phyloP scores from a whole-genome alignment of 495 filamentous ascomycete genomes.

The Clavariopsis aquatica region DNA sequence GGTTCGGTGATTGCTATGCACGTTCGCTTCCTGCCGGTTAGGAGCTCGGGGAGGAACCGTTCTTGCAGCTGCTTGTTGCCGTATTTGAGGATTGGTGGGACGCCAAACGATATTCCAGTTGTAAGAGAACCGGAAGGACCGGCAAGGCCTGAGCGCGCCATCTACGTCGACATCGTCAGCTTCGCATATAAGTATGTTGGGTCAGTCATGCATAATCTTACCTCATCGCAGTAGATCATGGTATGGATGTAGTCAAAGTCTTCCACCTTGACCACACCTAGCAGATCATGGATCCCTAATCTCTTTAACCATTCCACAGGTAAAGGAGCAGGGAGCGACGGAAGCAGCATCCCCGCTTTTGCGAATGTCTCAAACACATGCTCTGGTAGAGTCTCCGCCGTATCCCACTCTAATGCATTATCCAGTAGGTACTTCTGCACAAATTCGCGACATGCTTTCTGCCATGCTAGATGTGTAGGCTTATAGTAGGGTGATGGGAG shows the following conservation, averaged over 20 bases:
- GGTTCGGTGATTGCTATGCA: slow-evolving; percentile 84
- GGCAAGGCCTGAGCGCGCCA: slow-evolving; percentile 63
- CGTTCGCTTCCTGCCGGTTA: slow-evolving; percentile 63
- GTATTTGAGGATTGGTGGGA: slow-evolving; percentile 71
- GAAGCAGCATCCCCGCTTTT: slow-evolving; percentile 53
- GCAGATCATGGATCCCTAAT: slow-evolving; percentile 63
- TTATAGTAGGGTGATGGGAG: slow-evolving; percentile 73
- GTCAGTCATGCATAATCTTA: slow-evolving; percentile 23
- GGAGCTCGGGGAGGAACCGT: slow-evolving; percentile 62
- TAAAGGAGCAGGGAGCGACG: slow-evolving; percentile 65
- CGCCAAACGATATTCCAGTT: slow-evolving; percentile 69
- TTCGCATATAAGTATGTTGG: not conserved
- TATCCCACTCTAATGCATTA: slow-evolving; percentile 68
- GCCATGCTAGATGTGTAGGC: slow-evolving; percentile 62
- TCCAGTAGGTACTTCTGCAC: slow-evolving; percentile 59
- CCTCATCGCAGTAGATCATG: slow-evolving; percentile 68
- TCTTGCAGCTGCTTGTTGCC: slow-evolving; percentile 62
- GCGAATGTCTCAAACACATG: slow-evolving; percentile 64
- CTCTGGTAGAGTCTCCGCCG: slow-evolving; percentile 59
- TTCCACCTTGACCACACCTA: slow-evolving; percentile 67
- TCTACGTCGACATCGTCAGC: slow-evolving; percentile 42
- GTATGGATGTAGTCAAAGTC: slow-evolving; percentile 75
- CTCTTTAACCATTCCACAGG: slow-evolving; percentile 67
- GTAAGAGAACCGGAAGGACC: slow-evolving; percentile 63
- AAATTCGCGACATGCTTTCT: slow-evolving; percentile 67